Conservation (phyloP, 352 stramenopile genomes). For the Pythium insidiosum region DNA sequence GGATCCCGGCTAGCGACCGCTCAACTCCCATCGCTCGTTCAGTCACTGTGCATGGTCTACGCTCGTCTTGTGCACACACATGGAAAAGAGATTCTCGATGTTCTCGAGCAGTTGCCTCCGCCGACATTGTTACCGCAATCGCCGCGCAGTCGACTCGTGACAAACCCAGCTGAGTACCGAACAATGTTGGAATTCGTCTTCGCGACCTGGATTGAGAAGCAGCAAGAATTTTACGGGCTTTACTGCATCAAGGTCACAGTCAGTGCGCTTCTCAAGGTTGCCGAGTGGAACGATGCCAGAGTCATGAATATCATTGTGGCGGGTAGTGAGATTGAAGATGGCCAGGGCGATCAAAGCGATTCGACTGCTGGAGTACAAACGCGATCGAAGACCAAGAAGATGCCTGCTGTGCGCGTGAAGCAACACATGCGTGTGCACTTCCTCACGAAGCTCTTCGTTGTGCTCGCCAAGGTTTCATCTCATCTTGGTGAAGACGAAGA, state of each 20-base stretch:
- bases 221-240: slow-evolving; percentile 75
- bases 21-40: slow-evolving; percentile 62
- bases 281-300: slow-evolving; percentile 67
- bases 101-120: slow-evolving; percentile 58
- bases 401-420: slow-evolving; percentile 12
- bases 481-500: slow-evolving; percentile 72
- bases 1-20: slow-evolving; percentile 54
- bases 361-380: slow-evolving; percentile 32
- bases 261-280: slow-evolving; percentile 61
- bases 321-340: slow-evolving; percentile 31
- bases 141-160: no score
- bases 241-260: slow-evolving; percentile 83
- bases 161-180: no score
- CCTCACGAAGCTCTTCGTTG: slow-evolving; percentile 66
- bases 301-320: slow-evolving; percentile 58
- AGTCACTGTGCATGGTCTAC: slow-evolving; percentile 80
- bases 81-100: slow-evolving; percentile 52
- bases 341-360: slow-evolving; percentile 1
- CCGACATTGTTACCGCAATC: slow-evolving; percentile 8
- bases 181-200: slow-evolving; percentile 80
- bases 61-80: slow-evolving; percentile 72
- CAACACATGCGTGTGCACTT: slow-evolving; percentile 66
- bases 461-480: slow-evolving; percentile 61
- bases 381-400: slow-evolving; percentile 41
- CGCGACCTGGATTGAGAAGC: slow-evolving; percentile 75